phyloP scores from a whole-genome alignment of 1,284 basidiomycete genomes.

The Takashimella tepidaria region DNA sequence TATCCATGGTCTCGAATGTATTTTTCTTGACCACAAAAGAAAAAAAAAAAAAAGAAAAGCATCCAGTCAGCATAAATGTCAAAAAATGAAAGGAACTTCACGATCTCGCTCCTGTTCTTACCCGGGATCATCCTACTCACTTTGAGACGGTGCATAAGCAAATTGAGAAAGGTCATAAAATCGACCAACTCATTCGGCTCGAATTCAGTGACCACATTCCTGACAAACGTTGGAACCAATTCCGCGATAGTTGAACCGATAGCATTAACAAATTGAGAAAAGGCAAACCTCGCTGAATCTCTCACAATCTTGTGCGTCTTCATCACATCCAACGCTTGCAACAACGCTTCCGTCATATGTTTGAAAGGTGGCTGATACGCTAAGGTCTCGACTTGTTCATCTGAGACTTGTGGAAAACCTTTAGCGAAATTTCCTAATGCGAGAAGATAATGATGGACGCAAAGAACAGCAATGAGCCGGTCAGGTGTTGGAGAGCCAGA shows the following conservation, averaged over 20 bases:
- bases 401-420: slow-evolving; percentile 88
- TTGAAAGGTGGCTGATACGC: slow-evolving; percentile 75
- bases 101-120: not conserved
- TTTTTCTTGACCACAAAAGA: slow-evolving; percentile 35
- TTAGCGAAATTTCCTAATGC: slow-evolving; percentile 92
- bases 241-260: slow-evolving; percentile 65
- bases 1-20: slow-evolving; percentile 67
- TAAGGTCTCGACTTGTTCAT: slow-evolving; percentile 64
- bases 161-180: slow-evolving; percentile 88
- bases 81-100: not conserved
- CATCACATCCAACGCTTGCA: slow-evolving; percentile 83
- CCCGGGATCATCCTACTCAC: too few relatives aligned
- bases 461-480: slow-evolving; percentile 65
- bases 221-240: slow-evolving; percentile 59
- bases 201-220: slow-evolving; percentile 81
- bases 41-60: too few relatives aligned
- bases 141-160: slow-evolving; percentile 88
- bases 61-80: slow-evolving; percentile 9
- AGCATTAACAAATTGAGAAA: slow-evolving; percentile 85
- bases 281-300: slow-evolving; percentile 90
- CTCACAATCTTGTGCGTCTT: slow-evolving; percentile 81
- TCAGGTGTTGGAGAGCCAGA: slow-evolving; percentile 6
- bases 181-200: slow-evolving; percentile 90
- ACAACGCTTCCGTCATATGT: slow-evolving; percentile 80
- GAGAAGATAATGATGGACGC: slow-evolving; percentile 93